Evolutionary conservation across 1,284 basidiomycete species (phyloP).

Genomic region (Naganishia liquefaciens): DNA sequence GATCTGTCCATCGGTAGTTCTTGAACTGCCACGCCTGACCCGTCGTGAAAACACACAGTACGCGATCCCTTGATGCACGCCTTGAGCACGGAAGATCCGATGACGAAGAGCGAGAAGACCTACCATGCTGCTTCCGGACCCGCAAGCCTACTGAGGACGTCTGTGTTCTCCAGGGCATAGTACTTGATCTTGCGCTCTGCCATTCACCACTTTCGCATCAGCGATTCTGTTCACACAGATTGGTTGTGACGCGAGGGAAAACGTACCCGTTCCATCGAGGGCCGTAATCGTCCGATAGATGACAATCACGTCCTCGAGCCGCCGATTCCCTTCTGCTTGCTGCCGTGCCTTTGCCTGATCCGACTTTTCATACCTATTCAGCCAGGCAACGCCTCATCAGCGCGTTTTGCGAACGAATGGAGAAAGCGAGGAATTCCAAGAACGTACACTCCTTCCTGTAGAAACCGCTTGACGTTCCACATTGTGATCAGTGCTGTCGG

Average conservation of each 20-base stretch:
- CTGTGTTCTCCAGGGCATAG: constrained; percentile 86
- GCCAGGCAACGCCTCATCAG: background rate
- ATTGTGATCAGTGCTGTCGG: constrained; percentile 94
- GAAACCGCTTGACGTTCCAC: constrained; percentile 92
- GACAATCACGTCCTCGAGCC: constrained; percentile 78
- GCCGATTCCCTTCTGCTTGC: constrained; percentile 68
- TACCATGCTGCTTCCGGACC: constrained; percentile 78
- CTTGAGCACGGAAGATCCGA: too few relatives aligned
- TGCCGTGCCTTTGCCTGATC: constrained; percentile 57
- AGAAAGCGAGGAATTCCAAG: constrained; percentile 13
- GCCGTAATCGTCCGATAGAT: constrained; percentile 71
- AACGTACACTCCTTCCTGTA: constrained; percentile 81
- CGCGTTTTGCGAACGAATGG: background rate
- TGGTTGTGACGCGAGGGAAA: background rate
- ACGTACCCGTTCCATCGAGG: constrained; percentile 43
- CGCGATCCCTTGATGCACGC: constrained; percentile 65
- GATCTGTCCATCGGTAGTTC: constrained; percentile 93
- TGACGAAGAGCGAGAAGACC: constrained; percentile 32
- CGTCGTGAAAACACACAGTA: constrained; percentile 94
- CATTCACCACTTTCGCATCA: constrained; percentile 38
- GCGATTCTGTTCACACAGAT: background rate
- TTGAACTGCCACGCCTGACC: constrained; percentile 98
- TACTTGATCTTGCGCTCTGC: constrained; percentile 58
- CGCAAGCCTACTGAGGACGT: constrained; percentile 80
- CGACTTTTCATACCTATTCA: constrained; percentile 31